Evolutionary conservation across 257 asterid genomes (phyloP).

Genomic region (Gardenia jasminoides): DNA sequence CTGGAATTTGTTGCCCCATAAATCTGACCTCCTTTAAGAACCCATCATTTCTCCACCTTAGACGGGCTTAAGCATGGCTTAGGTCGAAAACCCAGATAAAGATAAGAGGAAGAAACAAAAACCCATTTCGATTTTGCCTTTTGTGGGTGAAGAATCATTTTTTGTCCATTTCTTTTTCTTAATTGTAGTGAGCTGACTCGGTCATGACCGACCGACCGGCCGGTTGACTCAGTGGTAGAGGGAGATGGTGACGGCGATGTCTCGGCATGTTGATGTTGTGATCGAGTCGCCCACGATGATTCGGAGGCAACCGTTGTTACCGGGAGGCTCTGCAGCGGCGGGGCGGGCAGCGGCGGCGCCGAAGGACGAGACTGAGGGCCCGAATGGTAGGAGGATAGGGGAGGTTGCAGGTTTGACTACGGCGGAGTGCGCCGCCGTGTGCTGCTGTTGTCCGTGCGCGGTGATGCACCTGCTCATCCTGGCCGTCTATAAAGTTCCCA

Average conservation of each 20-base stretch:
- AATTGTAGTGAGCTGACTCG: not conserved
- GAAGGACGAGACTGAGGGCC: slow-evolving; percentile 10
- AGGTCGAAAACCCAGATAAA: slow-evolving; percentile 1
- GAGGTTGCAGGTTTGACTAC: slow-evolving; percentile 80
- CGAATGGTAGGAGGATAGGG: slow-evolving; percentile 37
- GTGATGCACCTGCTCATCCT: slow-evolving; percentile 50
- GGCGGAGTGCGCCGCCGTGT: slow-evolving; percentile 85
- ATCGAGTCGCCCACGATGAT: slow-evolving; percentile 19
- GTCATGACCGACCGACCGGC: too few relatives aligned
- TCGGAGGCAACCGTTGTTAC: slow-evolving; percentile 27
- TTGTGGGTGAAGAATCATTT: not conserved
- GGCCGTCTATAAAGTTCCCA: slow-evolving; percentile 70
- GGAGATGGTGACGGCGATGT: not conserved
- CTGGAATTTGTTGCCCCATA: not conserved
- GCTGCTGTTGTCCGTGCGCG: slow-evolving; percentile 81
- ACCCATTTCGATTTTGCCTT: not conserved
- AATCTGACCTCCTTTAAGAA: not conserved
- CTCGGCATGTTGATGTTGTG: not conserved
- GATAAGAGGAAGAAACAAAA: too few relatives aligned
- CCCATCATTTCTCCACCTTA: not conserved
- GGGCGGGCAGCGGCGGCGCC: not conserved
- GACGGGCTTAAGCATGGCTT: not conserved
- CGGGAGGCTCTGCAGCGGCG: slow-evolving; percentile 1
- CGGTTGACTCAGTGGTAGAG: not conserved
- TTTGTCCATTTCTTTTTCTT: not conserved